These are phyloP conservation scores for Alternaria brassicae DNA, from an alignment of 2,329 filamentous ascomycete species.

Conservation along the genomic window DNA sequence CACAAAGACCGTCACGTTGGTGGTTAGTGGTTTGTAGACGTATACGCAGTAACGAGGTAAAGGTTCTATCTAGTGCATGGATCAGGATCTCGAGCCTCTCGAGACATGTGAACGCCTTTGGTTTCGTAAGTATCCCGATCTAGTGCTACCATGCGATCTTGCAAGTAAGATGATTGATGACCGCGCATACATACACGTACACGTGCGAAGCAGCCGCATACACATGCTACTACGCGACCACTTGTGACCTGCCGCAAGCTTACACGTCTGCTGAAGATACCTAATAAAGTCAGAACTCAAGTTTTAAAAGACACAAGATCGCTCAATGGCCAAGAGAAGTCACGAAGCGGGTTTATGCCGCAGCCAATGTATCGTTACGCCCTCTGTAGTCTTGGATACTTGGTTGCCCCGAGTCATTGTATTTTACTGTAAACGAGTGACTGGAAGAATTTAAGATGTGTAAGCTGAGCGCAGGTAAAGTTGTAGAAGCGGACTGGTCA, in stretches of 20 bases:
- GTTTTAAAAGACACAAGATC: neutral
- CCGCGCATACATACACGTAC: neutral
- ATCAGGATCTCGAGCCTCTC: neutral
- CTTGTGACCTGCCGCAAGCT: neutral
- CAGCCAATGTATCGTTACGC: neutral
- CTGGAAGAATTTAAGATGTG: neutral
- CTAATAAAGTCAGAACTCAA: neutral
- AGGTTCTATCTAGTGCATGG: neutral
- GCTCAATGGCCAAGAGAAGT: neutral
- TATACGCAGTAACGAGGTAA: neutral
- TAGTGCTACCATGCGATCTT: neutral
- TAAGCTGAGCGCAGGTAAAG: conserved; percentile 5
- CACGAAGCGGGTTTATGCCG: neutral
- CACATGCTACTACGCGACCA: neutral
- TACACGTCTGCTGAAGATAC: neutral
- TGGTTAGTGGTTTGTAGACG: neutral
- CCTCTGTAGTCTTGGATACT: neutral
- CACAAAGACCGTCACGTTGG: neutral
- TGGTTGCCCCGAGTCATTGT: neutral
- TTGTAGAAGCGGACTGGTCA: conserved; percentile 15
- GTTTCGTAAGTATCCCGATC: neutral
- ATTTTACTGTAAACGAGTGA: neutral
- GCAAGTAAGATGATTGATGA: neutral
- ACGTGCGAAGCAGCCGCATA: neutral
- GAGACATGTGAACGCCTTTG: too few species aligned